A percentile compares a stretch with the other conserved stretches of the same genome.
Evolutionary conservation across 2,329 filamentous ascomycete genomes (phyloP).

Genomic region (Talaromyces sp.): DNA sequence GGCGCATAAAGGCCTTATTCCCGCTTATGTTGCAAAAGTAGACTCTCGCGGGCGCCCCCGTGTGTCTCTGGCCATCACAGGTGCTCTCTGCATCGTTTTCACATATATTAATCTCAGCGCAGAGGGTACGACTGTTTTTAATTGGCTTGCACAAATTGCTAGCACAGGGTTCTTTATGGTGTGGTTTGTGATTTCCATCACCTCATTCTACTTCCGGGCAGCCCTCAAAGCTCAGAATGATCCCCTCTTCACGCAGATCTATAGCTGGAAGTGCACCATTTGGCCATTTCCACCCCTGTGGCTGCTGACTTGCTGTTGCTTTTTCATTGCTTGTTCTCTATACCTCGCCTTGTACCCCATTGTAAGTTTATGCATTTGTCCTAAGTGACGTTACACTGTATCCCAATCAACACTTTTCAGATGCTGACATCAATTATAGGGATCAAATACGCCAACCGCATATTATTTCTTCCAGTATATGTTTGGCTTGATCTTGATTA

Average conservation of each 20-base stretch:
- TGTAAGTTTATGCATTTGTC: background rate
- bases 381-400: background rate
- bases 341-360: constrained; percentile 5
- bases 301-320: constrained; percentile 13
- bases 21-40: constrained; percentile 20
- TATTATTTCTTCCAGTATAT: constrained; percentile 23
- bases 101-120: constrained; percentile 27
- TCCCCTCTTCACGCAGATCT: constrained; percentile 25
- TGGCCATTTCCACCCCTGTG: constrained; percentile 1
- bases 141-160: constrained; percentile 23
- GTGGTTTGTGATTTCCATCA: constrained; percentile 30
- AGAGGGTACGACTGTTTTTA: constrained; percentile 17
- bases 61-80: constrained; percentile 22
- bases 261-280: background rate
- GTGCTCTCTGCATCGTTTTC: constrained; percentile 17
- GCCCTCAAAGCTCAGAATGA: constrained; percentile 21
- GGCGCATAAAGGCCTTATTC: constrained; percentile 23
- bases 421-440: background rate
- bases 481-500: constrained; percentile 20
- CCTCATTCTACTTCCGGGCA: constrained; percentile 25
- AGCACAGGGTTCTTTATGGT: constrained; percentile 27
- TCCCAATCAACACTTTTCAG: background rate
- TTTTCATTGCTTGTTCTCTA: constrained; percentile 8
- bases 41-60: constrained; percentile 25
- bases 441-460: background rate